A percentile compares a stretch with the other conserved stretches of the same genome.
These are phyloP conservation scores for Fusarium sarcochroum DNA, from an alignment of 2,329 filamentous ascomycete species.

Conservation along the genomic window DNA sequence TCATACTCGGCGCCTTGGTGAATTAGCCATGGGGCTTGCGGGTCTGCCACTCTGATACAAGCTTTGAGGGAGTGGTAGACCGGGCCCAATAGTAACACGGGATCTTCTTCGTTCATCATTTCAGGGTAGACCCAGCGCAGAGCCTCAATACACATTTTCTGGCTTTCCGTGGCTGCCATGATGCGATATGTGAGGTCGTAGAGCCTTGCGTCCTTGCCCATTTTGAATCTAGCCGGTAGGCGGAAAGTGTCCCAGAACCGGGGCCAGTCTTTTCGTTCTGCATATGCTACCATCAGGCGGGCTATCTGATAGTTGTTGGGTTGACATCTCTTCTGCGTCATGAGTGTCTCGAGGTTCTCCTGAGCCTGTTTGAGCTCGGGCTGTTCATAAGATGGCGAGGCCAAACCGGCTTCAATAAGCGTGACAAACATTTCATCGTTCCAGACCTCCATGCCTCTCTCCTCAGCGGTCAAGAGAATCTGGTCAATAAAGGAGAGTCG, in stretches of 20 bases:
- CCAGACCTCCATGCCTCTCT: constrained; percentile 60
- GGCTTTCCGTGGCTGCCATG: constrained; percentile 61
- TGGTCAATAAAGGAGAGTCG: constrained; percentile 59
- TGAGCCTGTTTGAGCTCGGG: constrained; percentile 57
- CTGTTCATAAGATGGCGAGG: constrained; percentile 49
- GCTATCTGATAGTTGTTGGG: constrained; percentile 58
- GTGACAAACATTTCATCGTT: constrained; percentile 64
- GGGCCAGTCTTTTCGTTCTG: constrained; percentile 64
- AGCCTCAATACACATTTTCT: constrained; percentile 61
- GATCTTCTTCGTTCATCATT: constrained; percentile 69
- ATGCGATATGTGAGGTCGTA: constrained; percentile 68
- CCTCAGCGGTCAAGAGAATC: constrained; percentile 61
- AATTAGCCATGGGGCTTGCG: constrained; percentile 53
- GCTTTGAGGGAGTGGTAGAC: constrained; percentile 64
- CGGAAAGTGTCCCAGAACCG: constrained; percentile 74
- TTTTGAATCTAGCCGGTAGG: constrained; percentile 64
- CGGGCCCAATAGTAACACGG: constrained; percentile 59
- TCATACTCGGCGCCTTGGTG: too few species aligned
- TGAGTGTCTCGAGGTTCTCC: constrained; percentile 61
- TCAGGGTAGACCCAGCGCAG: constrained; percentile 70
- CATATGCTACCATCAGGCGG: constrained; percentile 63
- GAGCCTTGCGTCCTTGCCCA: constrained; percentile 64
- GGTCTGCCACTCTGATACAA: constrained; percentile 70
- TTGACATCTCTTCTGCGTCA: constrained; percentile 55
- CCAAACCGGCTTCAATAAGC: constrained; percentile 59